Evolutionary conservation across 768 basidiomycete genomes (phyloP), one percentile per base, ranked within the genome.

Genomic region (Amanita molliuscula): DNA sequence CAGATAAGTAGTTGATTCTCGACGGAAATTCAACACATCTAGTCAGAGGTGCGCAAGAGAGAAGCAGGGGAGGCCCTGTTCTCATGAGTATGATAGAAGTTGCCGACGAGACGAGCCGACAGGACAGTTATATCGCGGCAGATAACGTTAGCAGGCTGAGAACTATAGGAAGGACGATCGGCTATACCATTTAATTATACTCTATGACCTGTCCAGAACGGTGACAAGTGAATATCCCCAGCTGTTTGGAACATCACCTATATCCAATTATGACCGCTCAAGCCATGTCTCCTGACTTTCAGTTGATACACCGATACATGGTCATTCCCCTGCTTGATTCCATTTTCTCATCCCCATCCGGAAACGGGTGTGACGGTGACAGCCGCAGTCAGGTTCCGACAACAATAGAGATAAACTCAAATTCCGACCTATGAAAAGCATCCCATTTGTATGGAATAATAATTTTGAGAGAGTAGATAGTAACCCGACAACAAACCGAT

Each of bases 11-110:
- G 55, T 58, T 54, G 64, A 60, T 62, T 67, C 59, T 60, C 60
- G 61, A 69, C 66, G 65, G 62, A 65, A 62, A 59, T 65, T 72
- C 70, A 70, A 63, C 60, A 62, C 73, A 74, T 75, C 64, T 58
- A 63, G 65, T 63, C 50, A 21, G 48, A 48, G 48, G 31, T 16
- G 35, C 34, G 33, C n/a, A 28, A n/a, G 21, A 18, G 21, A 36
- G 46, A 47, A 47, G 35, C 35, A 47, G 23, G 35, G 46, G 21
- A 28, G 34, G 34, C 21, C 46, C 46, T 26, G 46, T 26, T 35
- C 65, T 54, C 23, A 53, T 56, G 53, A 60, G 59, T 38, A 59
- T 59, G 34, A 52, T 38, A 47, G 61, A 46, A 46, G 44, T 34
- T 23, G 44, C 34, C 44, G 44, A 46, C 58, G 34, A 52, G 52